A percentile compares a stretch with the other conserved stretches of the same genome.
phyloP scores from a whole-genome alignment of 148 eudicot species.

The Polygonum aviculare region DNA sequence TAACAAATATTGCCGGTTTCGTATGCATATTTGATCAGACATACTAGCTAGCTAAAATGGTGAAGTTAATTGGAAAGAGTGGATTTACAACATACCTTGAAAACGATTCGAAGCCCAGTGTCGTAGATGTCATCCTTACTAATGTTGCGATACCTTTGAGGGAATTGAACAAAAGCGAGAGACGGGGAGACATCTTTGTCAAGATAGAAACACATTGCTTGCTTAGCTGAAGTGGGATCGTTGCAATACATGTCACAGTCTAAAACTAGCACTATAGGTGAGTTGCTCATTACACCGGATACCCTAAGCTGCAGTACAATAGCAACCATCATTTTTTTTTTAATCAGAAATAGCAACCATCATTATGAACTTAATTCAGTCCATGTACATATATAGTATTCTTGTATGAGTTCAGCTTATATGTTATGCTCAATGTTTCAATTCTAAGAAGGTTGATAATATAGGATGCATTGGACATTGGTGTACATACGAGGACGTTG shows the following conservation, averaged over 20 bases:
- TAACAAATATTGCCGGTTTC: not conserved
- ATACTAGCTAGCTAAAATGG: too few species aligned
- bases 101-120: constrained; percentile 19
- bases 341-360: not conserved
- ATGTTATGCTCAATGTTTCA: too few species aligned
- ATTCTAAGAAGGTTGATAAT: too few species aligned
- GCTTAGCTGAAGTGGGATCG: constrained; percentile 28
- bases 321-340: not conserved
- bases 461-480: not conserved
- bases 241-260: constrained; percentile 27
- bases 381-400: too few species aligned
- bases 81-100: constrained; percentile 12
- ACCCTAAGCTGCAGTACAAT: constrained; percentile 26
- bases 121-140: constrained; percentile 37
- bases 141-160: constrained; percentile 29
- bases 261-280: constrained; percentile 18
- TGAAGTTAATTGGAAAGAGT: not conserved
- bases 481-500: constrained; percentile 38
- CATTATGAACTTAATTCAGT: too few species aligned
- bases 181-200: constrained; percentile 23
- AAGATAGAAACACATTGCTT: constrained; percentile 35
- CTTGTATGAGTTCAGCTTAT: too few species aligned
- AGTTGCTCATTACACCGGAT: constrained; percentile 27
- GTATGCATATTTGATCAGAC: not conserved
- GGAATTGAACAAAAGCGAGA: constrained; percentile 30